phyloP scores from a whole-genome alignment of 1,284 basidiomycete genomes.

The Moniliophthora roreri region DNA sequence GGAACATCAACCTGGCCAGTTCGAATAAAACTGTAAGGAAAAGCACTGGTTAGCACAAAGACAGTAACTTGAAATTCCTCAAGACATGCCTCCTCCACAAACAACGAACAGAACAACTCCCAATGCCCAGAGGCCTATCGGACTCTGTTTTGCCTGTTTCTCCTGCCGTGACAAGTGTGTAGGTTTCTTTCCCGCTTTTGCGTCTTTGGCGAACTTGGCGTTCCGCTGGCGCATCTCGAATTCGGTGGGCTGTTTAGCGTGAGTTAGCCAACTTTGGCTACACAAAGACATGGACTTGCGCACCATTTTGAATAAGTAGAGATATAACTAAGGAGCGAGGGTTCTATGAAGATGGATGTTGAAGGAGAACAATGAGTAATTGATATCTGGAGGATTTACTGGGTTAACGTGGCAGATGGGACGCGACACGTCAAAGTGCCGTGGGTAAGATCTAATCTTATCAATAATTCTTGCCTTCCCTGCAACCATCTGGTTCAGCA shows the following conservation, averaged over 20 bases:
- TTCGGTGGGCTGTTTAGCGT: conserved; percentile 52
- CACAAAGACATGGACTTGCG: background rate
- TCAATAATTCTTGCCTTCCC: too few species aligned
- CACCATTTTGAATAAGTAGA: background rate
- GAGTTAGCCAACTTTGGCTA: too few species aligned
- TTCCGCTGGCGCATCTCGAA: conserved; percentile 81
- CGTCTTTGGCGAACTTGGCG: conserved; percentile 71
- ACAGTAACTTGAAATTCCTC: conserved; percentile 1
- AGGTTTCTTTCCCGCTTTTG: conserved; percentile 71
- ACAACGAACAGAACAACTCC: conserved; percentile 71
- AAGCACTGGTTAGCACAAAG: conserved; percentile 12
- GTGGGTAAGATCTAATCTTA: background rate
- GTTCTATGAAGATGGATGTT: background rate
- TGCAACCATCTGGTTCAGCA: too few species aligned
- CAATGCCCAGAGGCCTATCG: conserved; percentile 69
- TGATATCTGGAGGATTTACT: background rate
- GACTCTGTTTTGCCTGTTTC: conserved; percentile 65
- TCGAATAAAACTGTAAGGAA: conserved; percentile 74
- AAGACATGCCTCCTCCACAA: conserved; percentile 68
- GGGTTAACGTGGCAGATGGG: background rate
- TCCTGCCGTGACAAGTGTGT: conserved; percentile 72
- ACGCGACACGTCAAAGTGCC: background rate
- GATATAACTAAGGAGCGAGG: background rate
- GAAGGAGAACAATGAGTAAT: background rate
- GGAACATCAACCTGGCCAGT: conserved; percentile 61